Base-by-base conservation (phyloP, 179 eudicot genomes). In the Patellifolia procumbens region DNA sequence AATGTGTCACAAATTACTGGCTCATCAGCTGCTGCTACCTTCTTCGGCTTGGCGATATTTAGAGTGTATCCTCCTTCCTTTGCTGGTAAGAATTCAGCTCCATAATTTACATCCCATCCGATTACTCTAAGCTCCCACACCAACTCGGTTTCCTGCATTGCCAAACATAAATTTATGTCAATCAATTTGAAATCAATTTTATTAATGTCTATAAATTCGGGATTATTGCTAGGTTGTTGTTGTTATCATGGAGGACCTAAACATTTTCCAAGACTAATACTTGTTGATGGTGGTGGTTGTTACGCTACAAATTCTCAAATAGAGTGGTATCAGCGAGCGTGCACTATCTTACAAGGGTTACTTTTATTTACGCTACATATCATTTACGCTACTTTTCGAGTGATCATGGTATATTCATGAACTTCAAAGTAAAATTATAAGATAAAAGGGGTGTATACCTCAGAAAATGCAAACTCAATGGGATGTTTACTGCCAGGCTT, bases 41-140 rank as follows among this genome's bases (percentile, higher is more conserved):
- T 93, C 76, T 86, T 89, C 19, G 92, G 75, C 86, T 92, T 93
- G 13, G 92, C 78, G 12, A 93, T 82, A 42, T 92, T 87, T 64
- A 92, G 86, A 0, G 98, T 90, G 91, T 93, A 93, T 65, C 93
- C 95, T 29, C 90, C 97, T 56, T 91, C 96, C 10, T 86, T 81
- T 51, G 77, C 53, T 0, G 98, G 97, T 28, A 85, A 80, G 53
- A 92, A 93, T 78, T 93, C 96, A 11, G 98, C 98, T 43, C 90
- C 93, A 59, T 91, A 90, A 53, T 15, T 78, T 7, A 90, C 87
- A 3, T 93, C 98, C 95, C 98, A 89, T 71, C 98, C 98, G 1
- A 89, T 82, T 26, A 90, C 96, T 87, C 98, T 84, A 31, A 84
- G 88, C 79, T 93, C 97, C 86, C 83, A 80, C 3, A 67, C 75